Evolutionary conservation across 2,329 filamentous ascomycete genomes (phyloP), one percentile per base, ranked within the genome.

Genomic region (Knufia fluminis): DNA sequence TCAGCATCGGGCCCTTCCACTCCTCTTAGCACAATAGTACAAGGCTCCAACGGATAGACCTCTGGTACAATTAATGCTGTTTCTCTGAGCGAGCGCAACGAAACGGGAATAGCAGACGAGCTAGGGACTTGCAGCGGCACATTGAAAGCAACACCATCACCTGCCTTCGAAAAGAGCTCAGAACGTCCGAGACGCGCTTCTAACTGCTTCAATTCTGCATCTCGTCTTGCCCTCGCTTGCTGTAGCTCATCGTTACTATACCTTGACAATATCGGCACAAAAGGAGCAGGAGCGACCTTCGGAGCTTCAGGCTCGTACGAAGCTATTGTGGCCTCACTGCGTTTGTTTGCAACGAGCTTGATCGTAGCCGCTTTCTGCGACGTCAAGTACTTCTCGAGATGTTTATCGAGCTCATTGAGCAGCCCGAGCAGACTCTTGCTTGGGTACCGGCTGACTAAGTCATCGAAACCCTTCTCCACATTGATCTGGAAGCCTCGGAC

Each of bases 401-500:
- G 77, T 64, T 76, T 83, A 61, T 92, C 86, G 23, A 92, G 70
- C 16, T 76, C 76, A 59, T 86, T 85, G 55, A 85, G 75, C 55
- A 85, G 71, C 14, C 74, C 72, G 42, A 91, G 68, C 0, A 92
- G 67, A 0, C 83, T 86, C 4, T 68, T 74, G 3, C 68, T 68
- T 36, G 75, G 71, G 38, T 64, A 60, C 23, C 77, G 75, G 35
- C 74, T 65, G 0, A 79, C 78, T 45, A 91, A 72, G 33, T 68
- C 71, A 52, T 83, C 78, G 70, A 87, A 92, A 7, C 85, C 86
- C 55, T 72, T 75, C 62, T 89, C 85, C 32, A 92, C 77, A 65
- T 90, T 91, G 64, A 86, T 77, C 59, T 82, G 77, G 62, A 85
- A 90, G 1, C 80, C 83, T 53, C 81, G 72, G 2, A 81, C 82